Conservation (phyloP, 441 rosid species). For the Monsonia emarginata region DNA sequence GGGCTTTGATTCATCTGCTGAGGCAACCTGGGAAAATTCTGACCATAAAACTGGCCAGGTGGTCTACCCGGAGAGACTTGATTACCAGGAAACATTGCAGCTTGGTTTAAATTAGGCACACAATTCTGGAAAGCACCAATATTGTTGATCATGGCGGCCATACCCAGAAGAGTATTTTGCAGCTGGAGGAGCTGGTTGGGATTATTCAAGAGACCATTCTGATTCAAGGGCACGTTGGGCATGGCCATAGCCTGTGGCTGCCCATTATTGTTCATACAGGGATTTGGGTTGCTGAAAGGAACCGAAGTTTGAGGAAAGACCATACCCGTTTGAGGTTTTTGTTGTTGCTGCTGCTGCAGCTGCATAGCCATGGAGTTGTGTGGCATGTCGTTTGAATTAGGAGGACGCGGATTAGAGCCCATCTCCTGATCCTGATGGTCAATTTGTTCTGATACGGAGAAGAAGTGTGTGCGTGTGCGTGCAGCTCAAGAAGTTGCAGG, state of each 20-base stretch:
- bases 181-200: constrained; percentile 17
- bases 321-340: constrained; percentile 35
- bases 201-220: constrained; percentile 32
- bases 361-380: constrained; percentile 29
- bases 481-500: too few relatives aligned
- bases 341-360: neutral
- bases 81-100: constrained; percentile 26
- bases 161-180: constrained; percentile 24
- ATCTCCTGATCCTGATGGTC: neutral
- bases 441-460: too few relatives aligned
- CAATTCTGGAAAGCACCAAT: constrained; percentile 18
- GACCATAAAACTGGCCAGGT: constrained; percentile 27
- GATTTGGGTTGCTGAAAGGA: constrained; percentile 21
- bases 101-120: constrained; percentile 18
- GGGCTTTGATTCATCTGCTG: constrained; percentile 31
- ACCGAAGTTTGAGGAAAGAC: constrained; percentile 34
- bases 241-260: constrained; percentile 10
- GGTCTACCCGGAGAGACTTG: constrained; percentile 25
- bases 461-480: too few relatives aligned
- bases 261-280: neutral
- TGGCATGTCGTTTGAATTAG: constrained; percentile 16
- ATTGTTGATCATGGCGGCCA: constrained; percentile 6
- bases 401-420: constrained; percentile 19
- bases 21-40: constrained; percentile 33
- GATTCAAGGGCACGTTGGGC: constrained; percentile 26